A percentile compares a stretch with the other conserved stretches of the same genome.
These are phyloP conservation scores for Lepidium aucheri DNA, from an alignment of 345 rosid genomes.

Conservation along the genomic window DNA sequence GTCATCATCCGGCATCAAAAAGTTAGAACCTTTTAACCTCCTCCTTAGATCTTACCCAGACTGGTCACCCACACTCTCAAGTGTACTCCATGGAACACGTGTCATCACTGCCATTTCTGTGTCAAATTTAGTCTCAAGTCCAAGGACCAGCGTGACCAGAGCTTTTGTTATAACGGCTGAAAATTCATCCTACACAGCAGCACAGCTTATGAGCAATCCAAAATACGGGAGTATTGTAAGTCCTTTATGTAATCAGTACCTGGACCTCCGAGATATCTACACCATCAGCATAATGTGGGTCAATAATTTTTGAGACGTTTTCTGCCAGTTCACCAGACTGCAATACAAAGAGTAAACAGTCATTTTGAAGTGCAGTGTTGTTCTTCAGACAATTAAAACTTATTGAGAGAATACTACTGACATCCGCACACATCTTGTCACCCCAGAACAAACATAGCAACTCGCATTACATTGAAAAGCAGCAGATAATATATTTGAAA, in stretches of 20 bases:
- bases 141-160: constrained; percentile 81
- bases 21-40: background rate
- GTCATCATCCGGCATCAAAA: background rate
- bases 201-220: constrained; percentile 19
- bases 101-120: constrained; percentile 94
- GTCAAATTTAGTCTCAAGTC: constrained; percentile 94
- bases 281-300: constrained; percentile 73
- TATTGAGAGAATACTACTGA: constrained; percentile 2
- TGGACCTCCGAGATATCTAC: constrained; percentile 86
- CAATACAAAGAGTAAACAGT: constrained; percentile 24
- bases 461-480: background rate
- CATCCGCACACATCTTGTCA: background rate
- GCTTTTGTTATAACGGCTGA: constrained; percentile 89
- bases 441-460: background rate
- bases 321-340: constrained; percentile 96
- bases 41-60: constrained; percentile 51
- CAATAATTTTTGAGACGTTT: constrained; percentile 84
- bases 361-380: constrained; percentile 5
- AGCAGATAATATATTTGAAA: background rate
- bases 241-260: constrained; percentile 36
- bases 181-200: constrained; percentile 79
- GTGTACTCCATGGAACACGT: constrained; percentile 92
- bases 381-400: background rate
- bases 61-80: constrained; percentile 98
- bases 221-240: constrained; percentile 12